Evolutionary conservation across 345 rosid genomes (phyloP).

Genomic region (Gossypium australe): DNA sequence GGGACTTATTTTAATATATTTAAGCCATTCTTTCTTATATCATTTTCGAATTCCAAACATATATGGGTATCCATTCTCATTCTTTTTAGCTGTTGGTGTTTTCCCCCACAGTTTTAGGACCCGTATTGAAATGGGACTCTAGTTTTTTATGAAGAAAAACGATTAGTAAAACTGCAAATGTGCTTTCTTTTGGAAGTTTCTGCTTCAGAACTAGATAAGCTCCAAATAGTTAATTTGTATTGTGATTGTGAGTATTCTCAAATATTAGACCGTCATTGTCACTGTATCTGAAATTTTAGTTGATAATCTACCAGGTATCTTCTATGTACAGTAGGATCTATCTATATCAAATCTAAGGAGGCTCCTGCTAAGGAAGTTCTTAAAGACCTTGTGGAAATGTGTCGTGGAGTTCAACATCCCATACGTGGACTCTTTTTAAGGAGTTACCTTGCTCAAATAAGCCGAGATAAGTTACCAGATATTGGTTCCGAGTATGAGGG

Average conservation of each 20-base stretch:
- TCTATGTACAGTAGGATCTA: conserved; percentile 86
- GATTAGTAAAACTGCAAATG: neutral
- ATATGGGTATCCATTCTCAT: neutral
- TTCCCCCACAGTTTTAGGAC: neutral
- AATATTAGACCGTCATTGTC: neutral
- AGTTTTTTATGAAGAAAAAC: neutral
- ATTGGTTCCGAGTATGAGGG: conserved; percentile 77
- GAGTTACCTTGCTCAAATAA: conserved; percentile 87
- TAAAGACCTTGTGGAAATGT: conserved; percentile 89
- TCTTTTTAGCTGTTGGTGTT: neutral
- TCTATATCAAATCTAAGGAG: conserved; percentile 80
- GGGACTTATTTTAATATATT: neutral
- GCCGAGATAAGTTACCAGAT: conserved; percentile 84
- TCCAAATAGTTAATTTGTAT: neutral
- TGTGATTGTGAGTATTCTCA: neutral
- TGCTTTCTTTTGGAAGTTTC: neutral
- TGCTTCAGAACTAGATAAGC: neutral
- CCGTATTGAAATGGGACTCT: neutral
- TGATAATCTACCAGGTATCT: conserved; percentile 56
- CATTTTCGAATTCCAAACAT: neutral
- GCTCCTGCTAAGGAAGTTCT: conserved; percentile 81
- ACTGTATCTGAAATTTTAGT: conserved; percentile 4
- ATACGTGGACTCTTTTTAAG: conserved; percentile 82
- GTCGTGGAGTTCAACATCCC: conserved; percentile 89
- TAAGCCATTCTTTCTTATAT: neutral